Conservation (phyloP, 495 filamentous ascomycete genomes). For the Aspergillus sclerotioniger region DNA sequence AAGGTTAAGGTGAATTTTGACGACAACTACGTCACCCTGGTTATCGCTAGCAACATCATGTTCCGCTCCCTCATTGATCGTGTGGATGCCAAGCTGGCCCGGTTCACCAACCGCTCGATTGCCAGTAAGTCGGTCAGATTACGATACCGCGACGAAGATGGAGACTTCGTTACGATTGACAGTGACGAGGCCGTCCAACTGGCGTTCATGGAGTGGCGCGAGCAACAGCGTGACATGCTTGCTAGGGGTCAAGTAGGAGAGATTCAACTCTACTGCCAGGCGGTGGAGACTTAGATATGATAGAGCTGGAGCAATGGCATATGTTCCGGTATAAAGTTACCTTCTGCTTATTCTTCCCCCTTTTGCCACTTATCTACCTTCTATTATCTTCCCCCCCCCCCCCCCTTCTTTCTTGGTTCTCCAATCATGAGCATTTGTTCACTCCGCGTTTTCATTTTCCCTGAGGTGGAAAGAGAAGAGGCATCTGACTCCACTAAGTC, state of each 20-base stretch:
- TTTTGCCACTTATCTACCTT: slow-evolving; percentile 9
- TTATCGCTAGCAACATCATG: slow-evolving; percentile 88
- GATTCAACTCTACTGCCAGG: slow-evolving; percentile 75
- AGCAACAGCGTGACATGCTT: slow-evolving; percentile 63
- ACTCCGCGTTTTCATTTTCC: slow-evolving; percentile 1
- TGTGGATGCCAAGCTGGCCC: slow-evolving; percentile 91
- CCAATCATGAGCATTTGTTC: background rate
- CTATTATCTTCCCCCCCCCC: slow-evolving; percentile 3
- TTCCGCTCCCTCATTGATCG: slow-evolving; percentile 91
- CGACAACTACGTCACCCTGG: slow-evolving; percentile 79
- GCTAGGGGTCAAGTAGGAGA: slow-evolving; percentile 70
- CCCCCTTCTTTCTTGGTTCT: slow-evolving; percentile 1
- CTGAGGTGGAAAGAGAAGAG: slow-evolving; percentile 17
- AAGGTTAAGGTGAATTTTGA: slow-evolving; percentile 93
- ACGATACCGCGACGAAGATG: slow-evolving; percentile 88
- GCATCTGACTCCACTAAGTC: slow-evolving; percentile 2
- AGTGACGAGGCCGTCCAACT: slow-evolving; percentile 93
- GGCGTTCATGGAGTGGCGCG: slow-evolving; percentile 90
- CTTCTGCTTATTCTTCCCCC: slow-evolving; percentile 4
- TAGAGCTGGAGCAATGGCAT: slow-evolving; percentile 9
- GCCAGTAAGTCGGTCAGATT: slow-evolving; percentile 73
- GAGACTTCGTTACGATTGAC: slow-evolving; percentile 88
- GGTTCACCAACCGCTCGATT: slow-evolving; percentile 78
- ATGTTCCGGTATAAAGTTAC: slow-evolving; percentile 1
- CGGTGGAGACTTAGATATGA: slow-evolving; percentile 34